phyloP scores from a whole-genome alignment of 192 early-diverging fungal genomes.

The Chytriomyces sp. region DNA sequence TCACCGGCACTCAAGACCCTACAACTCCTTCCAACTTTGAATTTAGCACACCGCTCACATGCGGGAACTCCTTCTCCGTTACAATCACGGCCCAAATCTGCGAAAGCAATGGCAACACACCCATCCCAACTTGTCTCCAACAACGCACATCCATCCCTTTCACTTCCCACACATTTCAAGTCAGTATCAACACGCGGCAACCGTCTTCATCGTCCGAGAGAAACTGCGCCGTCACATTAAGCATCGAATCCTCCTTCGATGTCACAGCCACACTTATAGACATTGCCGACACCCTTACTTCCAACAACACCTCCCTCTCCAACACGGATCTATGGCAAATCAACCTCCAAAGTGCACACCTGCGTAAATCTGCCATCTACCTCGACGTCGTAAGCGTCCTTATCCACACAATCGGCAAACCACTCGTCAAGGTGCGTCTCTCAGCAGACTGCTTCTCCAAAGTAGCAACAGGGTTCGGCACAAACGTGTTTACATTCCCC shows the following conservation, averaged over 20 bases:
- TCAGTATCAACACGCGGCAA: neutral
- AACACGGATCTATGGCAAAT: neutral
- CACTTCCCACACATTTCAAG: neutral
- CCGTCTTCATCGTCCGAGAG: neutral
- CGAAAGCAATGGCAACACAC: neutral
- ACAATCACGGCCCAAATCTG: neutral
- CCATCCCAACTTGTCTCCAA: neutral
- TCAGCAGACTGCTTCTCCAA: neutral
- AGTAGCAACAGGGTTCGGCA: neutral
- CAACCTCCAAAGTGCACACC: neutral
- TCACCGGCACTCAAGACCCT: neutral
- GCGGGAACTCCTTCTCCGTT: neutral
- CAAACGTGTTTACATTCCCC: neutral
- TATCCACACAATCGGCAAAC: neutral
- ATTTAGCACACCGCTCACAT: neutral
- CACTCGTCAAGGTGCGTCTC: neutral
- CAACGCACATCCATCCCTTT: neutral
- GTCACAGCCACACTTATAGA: neutral
- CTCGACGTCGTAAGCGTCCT: neutral
- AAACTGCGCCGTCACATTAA: neutral
- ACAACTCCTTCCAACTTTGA: neutral
- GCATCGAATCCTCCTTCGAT: neutral
- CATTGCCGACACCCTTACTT: neutral
- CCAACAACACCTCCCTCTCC: neutral
- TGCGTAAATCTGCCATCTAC: neutral